phyloP scores from a whole-genome alignment of 257 asterid genomes.

The Striga asiatica region DNA sequence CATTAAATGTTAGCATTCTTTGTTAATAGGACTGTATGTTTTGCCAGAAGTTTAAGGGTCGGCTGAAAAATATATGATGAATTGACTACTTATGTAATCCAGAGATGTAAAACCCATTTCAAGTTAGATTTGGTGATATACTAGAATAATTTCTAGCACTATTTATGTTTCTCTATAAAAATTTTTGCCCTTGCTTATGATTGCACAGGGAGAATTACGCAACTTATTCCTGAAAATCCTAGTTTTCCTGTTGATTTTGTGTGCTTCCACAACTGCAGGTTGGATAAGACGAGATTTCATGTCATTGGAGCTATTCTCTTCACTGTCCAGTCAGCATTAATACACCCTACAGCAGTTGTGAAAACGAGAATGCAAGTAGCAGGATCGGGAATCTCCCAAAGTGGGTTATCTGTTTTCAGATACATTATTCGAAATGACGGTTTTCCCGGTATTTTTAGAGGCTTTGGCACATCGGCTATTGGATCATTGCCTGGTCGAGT shows the following conservation, averaged over 20 bases:
- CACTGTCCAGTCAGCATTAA: slow-evolving; percentile 73
- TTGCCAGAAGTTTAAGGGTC: not conserved
- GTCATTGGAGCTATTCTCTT: slow-evolving; percentile 81
- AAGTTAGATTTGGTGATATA: no score
- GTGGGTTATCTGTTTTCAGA: slow-evolving; percentile 56
- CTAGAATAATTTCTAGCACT: no score
- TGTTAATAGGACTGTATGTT: not conserved
- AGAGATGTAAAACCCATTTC: no score
- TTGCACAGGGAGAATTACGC: not conserved
- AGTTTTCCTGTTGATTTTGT: slow-evolving; percentile 5
- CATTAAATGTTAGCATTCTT: no score
- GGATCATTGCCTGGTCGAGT: slow-evolving; percentile 97
- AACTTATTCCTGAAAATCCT: not conserved
- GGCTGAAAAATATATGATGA: not conserved
- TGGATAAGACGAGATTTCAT: slow-evolving; percentile 84
- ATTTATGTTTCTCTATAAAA: no score
- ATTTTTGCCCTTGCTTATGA: not conserved
- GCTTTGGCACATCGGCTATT: slow-evolving; percentile 82
- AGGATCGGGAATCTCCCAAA: slow-evolving; percentile 44
- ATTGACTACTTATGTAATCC: no score
- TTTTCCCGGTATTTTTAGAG: slow-evolving; percentile 65
- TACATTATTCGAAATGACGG: slow-evolving; percentile 53
- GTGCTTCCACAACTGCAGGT: slow-evolving; percentile 31
- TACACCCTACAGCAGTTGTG: slow-evolving; percentile 85
- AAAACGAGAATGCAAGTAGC: slow-evolving; percentile 96